Conservation (phyloP, 1,284 basidiomycete genomes). For the Ustilago bromivora region DNA sequence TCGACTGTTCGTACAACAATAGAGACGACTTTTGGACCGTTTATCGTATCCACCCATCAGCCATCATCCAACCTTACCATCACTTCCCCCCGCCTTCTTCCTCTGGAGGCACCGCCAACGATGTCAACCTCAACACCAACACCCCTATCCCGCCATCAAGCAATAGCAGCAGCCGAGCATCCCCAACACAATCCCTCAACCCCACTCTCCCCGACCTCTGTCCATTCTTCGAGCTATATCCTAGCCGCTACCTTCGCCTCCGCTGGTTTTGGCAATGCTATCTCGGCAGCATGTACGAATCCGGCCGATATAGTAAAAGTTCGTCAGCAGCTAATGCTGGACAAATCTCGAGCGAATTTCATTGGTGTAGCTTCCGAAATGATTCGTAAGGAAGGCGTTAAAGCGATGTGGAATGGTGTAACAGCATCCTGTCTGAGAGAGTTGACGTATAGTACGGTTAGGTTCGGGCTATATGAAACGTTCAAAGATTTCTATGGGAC, state of each 20-base stretch:
- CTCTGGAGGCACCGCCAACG: background rate
- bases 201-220: conserved; percentile 5
- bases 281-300: conserved; percentile 57
- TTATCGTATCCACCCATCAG: background rate
- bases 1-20: background rate
- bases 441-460: conserved; percentile 57
- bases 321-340: conserved; percentile 54
- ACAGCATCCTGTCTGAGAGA: conserved; percentile 57
- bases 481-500: conserved; percentile 50
- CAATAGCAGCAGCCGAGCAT: conserved; percentile 34
- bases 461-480: conserved; percentile 59
- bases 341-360: conserved; percentile 46
- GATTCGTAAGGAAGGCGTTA: conserved; percentile 42
- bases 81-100: background rate
- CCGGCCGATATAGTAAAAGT: conserved; percentile 62
- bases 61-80: background rate
- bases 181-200: conserved; percentile 31
- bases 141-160: conserved; percentile 33
- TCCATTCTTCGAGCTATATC: conserved; percentile 23
- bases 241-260: conserved; percentile 52
- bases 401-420: conserved; percentile 54
- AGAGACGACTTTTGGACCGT: background rate
- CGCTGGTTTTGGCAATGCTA: conserved; percentile 53
- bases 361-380: conserved; percentile 37
- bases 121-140: conserved; percentile 21